Base-by-base conservation (phyloP, 768 basidiomycete species). In the Myochromella boudieri region DNA sequence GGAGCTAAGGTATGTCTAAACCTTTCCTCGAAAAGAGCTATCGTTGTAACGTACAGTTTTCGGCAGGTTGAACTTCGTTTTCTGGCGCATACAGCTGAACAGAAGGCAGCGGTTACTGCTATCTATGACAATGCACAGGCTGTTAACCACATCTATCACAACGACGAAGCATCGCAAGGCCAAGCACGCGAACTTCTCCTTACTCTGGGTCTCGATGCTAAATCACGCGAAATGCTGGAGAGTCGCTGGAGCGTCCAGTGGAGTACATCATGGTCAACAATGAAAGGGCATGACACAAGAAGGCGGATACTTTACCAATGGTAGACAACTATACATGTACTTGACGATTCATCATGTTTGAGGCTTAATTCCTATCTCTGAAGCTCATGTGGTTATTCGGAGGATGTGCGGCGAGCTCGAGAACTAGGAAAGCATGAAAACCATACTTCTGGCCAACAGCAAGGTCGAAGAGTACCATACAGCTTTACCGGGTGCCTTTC, bases 401-500 rank as follows among this genome's bases (percentile, higher is more conserved):
- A 7, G 32, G n/a, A 33, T 7, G 32, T 15, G 5, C n/a, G 32
- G 17, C 32, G n/a, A 33, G 14, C 32, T 10, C 32, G n/a, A 6
- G 7, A 33, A 15, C 6, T 7, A 6, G 7, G 17, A n/a, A 33
- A 33, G 5, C n/a, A 15, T 6, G 32, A 7, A 8, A n/a, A 33
- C 32, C 6, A 33, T 33, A 8, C 32, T n/a, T 5, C 6, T 4
- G 5, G n/a, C 14, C 32, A 6, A 33, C 14, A 10, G n/a, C 32
- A 14, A n/a, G 32, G 8, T 15, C 4, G 15, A 17, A 20, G n/a
- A 7, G 17, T 40, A 17, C 22, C 38, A 24, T 26, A 22, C 14
- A 51, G 49, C 14, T 68, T 60, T 49, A 63, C 63, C 6, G 64
- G 62, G 10, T 71, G 70, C 44, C 56, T 67, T 6, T 69, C 64